These are phyloP conservation scores for Mycena polygramma DNA, from an alignment of 768 basidiomycete genomes.

Conservation along the genomic window DNA sequence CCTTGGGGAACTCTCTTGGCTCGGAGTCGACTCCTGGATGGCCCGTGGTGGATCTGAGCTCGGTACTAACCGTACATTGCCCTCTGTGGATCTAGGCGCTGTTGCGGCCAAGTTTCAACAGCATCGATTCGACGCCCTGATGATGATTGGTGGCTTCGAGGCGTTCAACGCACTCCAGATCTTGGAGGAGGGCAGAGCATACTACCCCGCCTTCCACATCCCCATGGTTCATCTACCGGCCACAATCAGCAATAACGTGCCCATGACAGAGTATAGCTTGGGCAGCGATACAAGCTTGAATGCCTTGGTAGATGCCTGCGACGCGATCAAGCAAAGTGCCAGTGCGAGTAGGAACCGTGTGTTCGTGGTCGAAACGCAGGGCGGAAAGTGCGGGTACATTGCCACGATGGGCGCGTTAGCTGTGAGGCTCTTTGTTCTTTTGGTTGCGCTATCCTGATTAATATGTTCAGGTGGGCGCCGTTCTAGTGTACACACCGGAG, in stretches of 20 bases:
- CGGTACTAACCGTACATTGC: slow-evolving; percentile 93
- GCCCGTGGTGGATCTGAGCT: slow-evolving; percentile 97
- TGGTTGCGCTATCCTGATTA: neutral
- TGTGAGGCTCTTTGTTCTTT: slow-evolving; percentile 61
- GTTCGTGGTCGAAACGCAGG: slow-evolving; percentile 98
- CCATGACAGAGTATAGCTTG: slow-evolving; percentile 94
- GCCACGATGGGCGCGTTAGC: slow-evolving; percentile 96
- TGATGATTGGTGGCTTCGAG: slow-evolving; percentile 98
- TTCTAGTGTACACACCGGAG: slow-evolving; percentile 95
- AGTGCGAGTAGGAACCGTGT: slow-evolving; percentile 96
- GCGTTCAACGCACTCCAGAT: slow-evolving; percentile 85
- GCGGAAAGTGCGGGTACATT: slow-evolving; percentile 96
- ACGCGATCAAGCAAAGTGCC: slow-evolving; percentile 98
- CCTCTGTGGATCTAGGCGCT: slow-evolving; percentile 87
- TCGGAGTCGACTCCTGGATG: slow-evolving; percentile 97
- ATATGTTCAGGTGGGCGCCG: slow-evolving; percentile 70
- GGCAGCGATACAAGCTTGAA: slow-evolving; percentile 99
- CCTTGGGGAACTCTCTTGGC: slow-evolving; percentile 90
- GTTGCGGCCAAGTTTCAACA: slow-evolving; percentile 94
- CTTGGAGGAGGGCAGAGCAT: slow-evolving; percentile 82
- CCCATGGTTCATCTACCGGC: slow-evolving; percentile 97
- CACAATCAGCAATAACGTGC: slow-evolving; percentile 98
- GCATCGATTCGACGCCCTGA: slow-evolving; percentile 79
- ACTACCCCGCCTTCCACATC: slow-evolving; percentile 94
- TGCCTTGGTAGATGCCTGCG: slow-evolving; percentile 96